Base-by-base conservation (phyloP, 768 basidiomycete species). In the Nevesoporus exiguus region DNA sequence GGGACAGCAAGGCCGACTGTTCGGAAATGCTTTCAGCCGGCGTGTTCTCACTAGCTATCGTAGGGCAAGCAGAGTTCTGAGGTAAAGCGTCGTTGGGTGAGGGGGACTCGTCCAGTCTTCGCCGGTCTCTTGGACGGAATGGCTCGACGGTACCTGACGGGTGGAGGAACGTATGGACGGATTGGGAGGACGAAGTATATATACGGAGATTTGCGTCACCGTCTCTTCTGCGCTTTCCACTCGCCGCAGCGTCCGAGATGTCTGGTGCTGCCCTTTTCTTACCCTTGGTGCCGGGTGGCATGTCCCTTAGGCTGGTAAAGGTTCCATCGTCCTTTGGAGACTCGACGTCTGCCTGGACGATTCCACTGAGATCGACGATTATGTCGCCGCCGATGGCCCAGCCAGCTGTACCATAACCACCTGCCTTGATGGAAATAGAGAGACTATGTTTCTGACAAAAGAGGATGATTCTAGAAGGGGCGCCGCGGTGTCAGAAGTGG, bases 351-450 rank as follows among this genome's bases (percentile, higher is more conserved):
- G 89, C 75, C 34, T 86, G 84, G 49, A 76, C 75, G 47, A 97
- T 73, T 61, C 78, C 81, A 62, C 78, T 81, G 45, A 96, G 71
- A 72, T 96, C 94, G 60, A 95, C 70, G 64, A 96, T 84, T 52
- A 96, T 76, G 62, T 95, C 87, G 34, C 94, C 94, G 15, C 84
- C 84, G 50, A 95, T 81, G 44, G 90, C 83, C 88, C 92, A 93
- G 1, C 92, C 93, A 10, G 86, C 90, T 1, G 90, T 94, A 7
- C 93, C 94, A 65, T 89, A 94, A 0, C 94, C 94, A 24, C 94
- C 94, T 1, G 90, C 88, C 67, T 92, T 93, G 61, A 93, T 80
- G 9, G 90, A 93, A 6, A 88, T 81, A 10, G 86, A 83, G 3
- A 95, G 73, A 0, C 72, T 71, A 63, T 93, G 77, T 50, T 82